A percentile compares a stretch with the other conserved stretches of the same genome.
Evolutionary conservation across 1,284 basidiomycete species (phyloP).

Genomic region (Ceratobasidium sp.): DNA sequence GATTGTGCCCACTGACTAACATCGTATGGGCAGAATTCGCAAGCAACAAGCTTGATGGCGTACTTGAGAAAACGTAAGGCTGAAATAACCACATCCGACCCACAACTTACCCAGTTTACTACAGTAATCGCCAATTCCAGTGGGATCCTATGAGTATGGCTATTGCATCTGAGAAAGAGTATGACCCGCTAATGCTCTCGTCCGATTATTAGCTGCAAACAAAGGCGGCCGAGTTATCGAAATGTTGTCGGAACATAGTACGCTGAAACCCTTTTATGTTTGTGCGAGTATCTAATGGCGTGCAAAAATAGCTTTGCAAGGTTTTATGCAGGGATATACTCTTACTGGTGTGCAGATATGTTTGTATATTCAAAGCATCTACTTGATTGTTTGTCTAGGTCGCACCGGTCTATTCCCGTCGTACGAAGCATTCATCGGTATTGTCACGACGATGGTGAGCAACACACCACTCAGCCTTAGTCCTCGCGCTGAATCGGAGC

Average conservation of each 20-base stretch:
- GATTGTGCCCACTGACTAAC: background rate
- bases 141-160: slow-evolving; percentile 65
- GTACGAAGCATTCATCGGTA: slow-evolving; percentile 86
- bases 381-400: too few relatives aligned
- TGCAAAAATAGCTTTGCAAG: slow-evolving; percentile 71
- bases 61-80: slow-evolving; percentile 59
- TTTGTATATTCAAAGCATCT: too few relatives aligned
- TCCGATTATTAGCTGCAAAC: slow-evolving; percentile 57
- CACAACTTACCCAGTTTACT: slow-evolving; percentile 22
- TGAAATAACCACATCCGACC: background rate
- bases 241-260: slow-evolving; percentile 83
- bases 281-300: background rate
- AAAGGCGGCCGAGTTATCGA: slow-evolving; percentile 81
- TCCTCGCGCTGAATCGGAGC: too few relatives aligned
- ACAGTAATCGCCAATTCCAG: slow-evolving; percentile 77
- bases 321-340: slow-evolving; percentile 86
- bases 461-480: too few relatives aligned
- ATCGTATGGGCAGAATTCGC: slow-evolving; percentile 62
- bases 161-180: background rate
- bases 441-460: slow-evolving; percentile 55
- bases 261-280: background rate
- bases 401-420: slow-evolving; percentile 85
- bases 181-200: background rate
- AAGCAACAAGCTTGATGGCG: slow-evolving; percentile 86
- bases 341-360: slow-evolving; percentile 61